Conservation (phyloP, 2,329 filamentous ascomycete genomes). For the Tetracladium maxilliforme region DNA sequence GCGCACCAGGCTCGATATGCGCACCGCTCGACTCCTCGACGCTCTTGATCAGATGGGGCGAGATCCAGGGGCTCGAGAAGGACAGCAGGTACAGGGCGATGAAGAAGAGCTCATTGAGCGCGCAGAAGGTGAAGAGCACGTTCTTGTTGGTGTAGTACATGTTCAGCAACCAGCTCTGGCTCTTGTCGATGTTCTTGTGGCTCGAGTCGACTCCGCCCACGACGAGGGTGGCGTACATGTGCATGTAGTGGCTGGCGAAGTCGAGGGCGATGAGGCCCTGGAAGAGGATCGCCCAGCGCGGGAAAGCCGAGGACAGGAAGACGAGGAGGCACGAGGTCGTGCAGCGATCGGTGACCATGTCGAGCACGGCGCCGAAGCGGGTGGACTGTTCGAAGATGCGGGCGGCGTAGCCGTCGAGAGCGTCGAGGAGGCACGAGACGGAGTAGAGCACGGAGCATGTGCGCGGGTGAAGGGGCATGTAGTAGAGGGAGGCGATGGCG, state of each 20-base stretch:
- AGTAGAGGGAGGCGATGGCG: constrained; percentile 86
- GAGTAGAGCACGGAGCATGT: constrained; percentile 87
- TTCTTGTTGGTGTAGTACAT: constrained; percentile 96
- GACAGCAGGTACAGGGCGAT: constrained; percentile 95
- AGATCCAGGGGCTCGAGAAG: constrained; percentile 82
- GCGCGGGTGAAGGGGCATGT: constrained; percentile 97
- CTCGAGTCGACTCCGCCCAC: constrained; percentile 68
- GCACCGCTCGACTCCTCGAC: constrained; percentile 36
- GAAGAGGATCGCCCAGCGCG: constrained; percentile 86
- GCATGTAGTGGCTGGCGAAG: constrained; percentile 93
- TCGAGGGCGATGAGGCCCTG: constrained; percentile 87
- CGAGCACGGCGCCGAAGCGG: constrained; percentile 87
- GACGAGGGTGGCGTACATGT: constrained; percentile 91
- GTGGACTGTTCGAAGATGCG: constrained; percentile 80
- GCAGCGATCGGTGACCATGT: constrained; percentile 98
- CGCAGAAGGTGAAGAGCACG: constrained; percentile 83
- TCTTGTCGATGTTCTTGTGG: constrained; percentile 90
- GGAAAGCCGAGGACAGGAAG: constrained; percentile 88
- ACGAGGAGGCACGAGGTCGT: constrained; percentile 91
- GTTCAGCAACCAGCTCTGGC: constrained; percentile 77
- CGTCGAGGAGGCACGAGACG: constrained; percentile 88
- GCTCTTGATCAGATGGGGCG: constrained; percentile 60
- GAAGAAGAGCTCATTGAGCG: constrained; percentile 91
- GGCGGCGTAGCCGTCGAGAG: constrained; percentile 87
- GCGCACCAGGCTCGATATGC: constrained; percentile 47